These are phyloP conservation scores for Blepharisma undulans DNA, from an alignment of 169 alveolate species.

Conservation along the genomic window DNA sequence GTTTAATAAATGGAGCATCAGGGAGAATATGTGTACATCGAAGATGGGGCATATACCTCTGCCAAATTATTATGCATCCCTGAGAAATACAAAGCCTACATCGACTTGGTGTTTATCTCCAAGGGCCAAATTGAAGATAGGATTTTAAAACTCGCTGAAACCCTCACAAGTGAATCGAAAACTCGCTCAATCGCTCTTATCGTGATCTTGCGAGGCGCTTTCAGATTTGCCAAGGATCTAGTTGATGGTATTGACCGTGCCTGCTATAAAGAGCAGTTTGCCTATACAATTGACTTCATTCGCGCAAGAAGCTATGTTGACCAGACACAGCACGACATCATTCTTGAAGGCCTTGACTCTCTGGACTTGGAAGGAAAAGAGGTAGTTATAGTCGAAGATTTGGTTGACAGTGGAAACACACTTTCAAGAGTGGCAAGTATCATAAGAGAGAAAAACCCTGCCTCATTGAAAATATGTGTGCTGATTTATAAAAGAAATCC, in stretches of 20 bases:
- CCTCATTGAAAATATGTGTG: not conserved
- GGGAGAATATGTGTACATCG: not conserved
- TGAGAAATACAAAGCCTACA: slow-evolving; percentile 14
- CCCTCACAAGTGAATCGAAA: not conserved
- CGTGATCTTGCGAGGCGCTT: slow-evolving; percentile 24
- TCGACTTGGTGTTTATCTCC: not conserved
- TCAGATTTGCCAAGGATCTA: slow-evolving; percentile 33
- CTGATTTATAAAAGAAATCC: slow-evolving; percentile 27
- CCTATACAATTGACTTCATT: slow-evolving; percentile 1
- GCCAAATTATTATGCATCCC: not conserved
- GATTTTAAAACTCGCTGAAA: slow-evolving; percentile 24
- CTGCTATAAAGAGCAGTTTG: not conserved
- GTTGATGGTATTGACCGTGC: not conserved
- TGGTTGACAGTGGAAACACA: slow-evolving; percentile 36
- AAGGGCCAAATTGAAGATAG: slow-evolving; percentile 26
- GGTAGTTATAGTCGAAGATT: slow-evolving; percentile 16
- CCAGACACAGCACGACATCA: not conserved
- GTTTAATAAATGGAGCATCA: not conserved
- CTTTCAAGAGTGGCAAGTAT: not conserved
- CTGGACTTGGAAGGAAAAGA: not conserved
- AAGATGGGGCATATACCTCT: not conserved
- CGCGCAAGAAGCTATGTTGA: not conserved
- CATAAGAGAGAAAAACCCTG: not conserved
- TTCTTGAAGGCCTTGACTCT: slow-evolving; percentile 1
- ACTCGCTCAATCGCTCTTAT: not conserved